Evolutionary conservation across 257 asterid species (phyloP), one percentile per base, ranked within the genome.

Genomic region (Solanum arcanum): DNA sequence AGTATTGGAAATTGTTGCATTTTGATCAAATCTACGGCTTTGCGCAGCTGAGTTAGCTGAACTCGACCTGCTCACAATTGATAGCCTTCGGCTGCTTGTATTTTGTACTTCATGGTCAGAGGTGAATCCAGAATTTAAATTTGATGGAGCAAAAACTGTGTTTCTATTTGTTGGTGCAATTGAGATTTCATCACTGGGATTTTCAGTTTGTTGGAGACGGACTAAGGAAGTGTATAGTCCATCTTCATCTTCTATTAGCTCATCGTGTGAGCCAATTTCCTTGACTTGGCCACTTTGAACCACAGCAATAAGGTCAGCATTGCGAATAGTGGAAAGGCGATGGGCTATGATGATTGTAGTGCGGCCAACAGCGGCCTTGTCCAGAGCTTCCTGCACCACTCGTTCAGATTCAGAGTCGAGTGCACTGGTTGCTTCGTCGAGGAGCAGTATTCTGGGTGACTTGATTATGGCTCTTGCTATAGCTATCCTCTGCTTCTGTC

Each of bases 341-440:
- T 97, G 98, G 66, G 99, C 98, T 25, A 97, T 92, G 85, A 92
- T 83, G 87, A 97, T 92, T 83, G 98, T 95, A 85, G 98, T 95
- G 23, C 98, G 98, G 10, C 98, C 98, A 33, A 93, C 89, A 0
- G 94, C 93, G 1, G 97, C 99, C 90, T 90, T 94, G 93, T 97
- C 98, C 5, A 97, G 94, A 39, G 98, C 98, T 83, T 94, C 98
- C 75, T 95, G 98, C 74, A 97, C 98, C 5, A 90, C 91, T 10
- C 96, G 88, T 60, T 97, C 99, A 3, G 99, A 95, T 90, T 97
- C 96, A 0, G 97, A 93, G 90, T 97, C 99, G 0, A 97, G 91
- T 35, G 99, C 99, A 84, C 99, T 97, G 1, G 99, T 97, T 88
- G 99, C 98, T 90, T 96, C 99, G 59, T 96, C 99, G 2, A 96